These are phyloP conservation scores for Aspergillus sp. DNA, from an alignment of 2,329 filamentous ascomycete genomes.

Conservation along the genomic window DNA sequence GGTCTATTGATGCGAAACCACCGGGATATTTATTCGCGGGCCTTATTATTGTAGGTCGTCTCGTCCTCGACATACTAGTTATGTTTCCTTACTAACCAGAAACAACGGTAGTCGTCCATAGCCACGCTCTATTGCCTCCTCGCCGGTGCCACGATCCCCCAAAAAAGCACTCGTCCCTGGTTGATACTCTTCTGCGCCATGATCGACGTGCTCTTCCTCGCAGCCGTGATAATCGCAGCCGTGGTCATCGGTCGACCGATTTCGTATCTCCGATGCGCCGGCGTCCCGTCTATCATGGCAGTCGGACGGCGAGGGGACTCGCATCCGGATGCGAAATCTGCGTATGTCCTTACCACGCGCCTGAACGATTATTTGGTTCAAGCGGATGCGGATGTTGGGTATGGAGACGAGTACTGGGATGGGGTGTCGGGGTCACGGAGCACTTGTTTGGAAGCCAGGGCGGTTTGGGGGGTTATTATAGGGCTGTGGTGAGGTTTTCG, in stretches of 20 bases:
- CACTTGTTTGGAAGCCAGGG: constrained; percentile 77
- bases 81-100: neutral
- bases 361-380: constrained; percentile 46
- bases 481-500: constrained; percentile 54
- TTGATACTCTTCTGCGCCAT: constrained; percentile 54
- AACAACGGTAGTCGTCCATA: constrained; percentile 56
- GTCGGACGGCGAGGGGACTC: constrained; percentile 11
- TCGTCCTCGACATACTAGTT: too few species aligned
- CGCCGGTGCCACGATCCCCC: constrained; percentile 66
- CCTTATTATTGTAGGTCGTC: too few species aligned
- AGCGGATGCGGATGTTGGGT: constrained; percentile 40
- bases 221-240: constrained; percentile 70
- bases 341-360: constrained; percentile 47
- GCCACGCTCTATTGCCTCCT: constrained; percentile 71
- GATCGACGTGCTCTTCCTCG: constrained; percentile 60
- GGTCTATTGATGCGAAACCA: constrained; percentile 55
- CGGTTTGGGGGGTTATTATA: constrained; percentile 78
- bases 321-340: constrained; percentile 35
- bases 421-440: constrained; percentile 45
- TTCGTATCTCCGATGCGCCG: constrained; percentile 64
- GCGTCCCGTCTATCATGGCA: constrained; percentile 26
- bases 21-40: constrained; percentile 58
- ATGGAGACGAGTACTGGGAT: constrained; percentile 44
- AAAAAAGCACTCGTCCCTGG: constrained; percentile 63
- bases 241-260: constrained; percentile 72